phyloP scores from a whole-genome alignment of 2,329 filamentous ascomycete species.

The Venturia pyrina region DNA sequence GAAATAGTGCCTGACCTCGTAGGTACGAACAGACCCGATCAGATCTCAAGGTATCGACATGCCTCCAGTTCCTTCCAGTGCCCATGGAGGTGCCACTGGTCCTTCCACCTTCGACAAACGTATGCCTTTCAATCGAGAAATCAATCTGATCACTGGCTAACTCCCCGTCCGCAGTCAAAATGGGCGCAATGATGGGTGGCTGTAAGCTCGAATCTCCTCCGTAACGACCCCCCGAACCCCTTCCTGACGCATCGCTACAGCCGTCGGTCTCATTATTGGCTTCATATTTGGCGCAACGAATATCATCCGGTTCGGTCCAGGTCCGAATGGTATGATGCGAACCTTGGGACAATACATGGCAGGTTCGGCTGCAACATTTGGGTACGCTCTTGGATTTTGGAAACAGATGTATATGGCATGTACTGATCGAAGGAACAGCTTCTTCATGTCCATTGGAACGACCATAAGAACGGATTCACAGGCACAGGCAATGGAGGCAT shows the following conservation, averaged over 20 bases:
- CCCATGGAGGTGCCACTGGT: conserved; percentile 37
- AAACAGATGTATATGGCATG: not conserved
- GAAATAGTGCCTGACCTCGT: not conserved
- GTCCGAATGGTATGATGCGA: conserved; percentile 85
- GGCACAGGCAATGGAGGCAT: conserved; percentile 63
- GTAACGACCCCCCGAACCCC: not conserved
- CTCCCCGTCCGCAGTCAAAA: conserved; percentile 61
- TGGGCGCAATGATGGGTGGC: conserved; percentile 97
- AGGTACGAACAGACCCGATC: not conserved
- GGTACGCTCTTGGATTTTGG: conserved; percentile 46
- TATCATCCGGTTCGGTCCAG: conserved; percentile 90
- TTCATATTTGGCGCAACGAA: conserved; percentile 95
- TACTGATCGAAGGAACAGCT: conserved; percentile 35
- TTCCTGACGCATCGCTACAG: conserved; percentile 36
- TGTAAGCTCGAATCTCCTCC: conserved; percentile 51
- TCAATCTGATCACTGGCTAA: conserved; percentile 16
- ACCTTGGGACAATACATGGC: conserved; percentile 96
- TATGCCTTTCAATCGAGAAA: conserved; percentile 30
- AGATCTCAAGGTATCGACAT: not conserved
- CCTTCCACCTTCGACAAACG: conserved; percentile 64
- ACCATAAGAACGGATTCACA: conserved; percentile 89
- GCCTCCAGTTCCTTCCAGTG: conserved; percentile 18
- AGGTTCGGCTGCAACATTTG: conserved; percentile 89
- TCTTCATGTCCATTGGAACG: conserved; percentile 98
- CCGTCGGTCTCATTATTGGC: conserved; percentile 90